Evolutionary conservation across 2,329 filamentous ascomycete genomes (phyloP).

Genomic region (Gyromitra esculenta): DNA sequence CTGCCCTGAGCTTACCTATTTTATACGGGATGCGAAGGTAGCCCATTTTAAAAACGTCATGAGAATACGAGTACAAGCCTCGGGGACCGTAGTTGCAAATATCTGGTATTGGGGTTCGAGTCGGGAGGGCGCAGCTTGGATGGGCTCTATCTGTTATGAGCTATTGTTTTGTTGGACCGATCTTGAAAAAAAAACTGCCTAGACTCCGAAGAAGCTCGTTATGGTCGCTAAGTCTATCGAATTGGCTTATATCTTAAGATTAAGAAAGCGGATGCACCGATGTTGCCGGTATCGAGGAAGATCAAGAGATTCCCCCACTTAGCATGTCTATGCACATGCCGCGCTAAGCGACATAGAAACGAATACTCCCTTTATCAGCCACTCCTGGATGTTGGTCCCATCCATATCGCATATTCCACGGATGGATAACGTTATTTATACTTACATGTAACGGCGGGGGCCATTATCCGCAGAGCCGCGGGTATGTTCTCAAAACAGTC

Average conservation of each 20-base stretch:
- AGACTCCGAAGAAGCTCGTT: neutral
- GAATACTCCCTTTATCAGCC: conserved; percentile 1
- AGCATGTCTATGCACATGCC: conserved; percentile 26
- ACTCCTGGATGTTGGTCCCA: conserved; percentile 9
- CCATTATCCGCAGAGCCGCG: conserved; percentile 25
- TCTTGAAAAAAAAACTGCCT: neutral
- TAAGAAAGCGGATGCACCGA: neutral
- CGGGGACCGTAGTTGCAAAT: neutral
- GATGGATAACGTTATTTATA: conserved; percentile 37
- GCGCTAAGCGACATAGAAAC: neutral
- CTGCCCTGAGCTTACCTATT: no score
- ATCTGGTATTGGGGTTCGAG: neutral
- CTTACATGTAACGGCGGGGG: conserved; percentile 25
- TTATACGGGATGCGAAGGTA: no score
- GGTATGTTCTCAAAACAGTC: neutral
- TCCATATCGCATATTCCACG: conserved; percentile 20
- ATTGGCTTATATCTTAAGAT: neutral
- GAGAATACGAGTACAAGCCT: neutral
- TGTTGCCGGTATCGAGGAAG: neutral
- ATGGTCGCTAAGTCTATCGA: neutral
- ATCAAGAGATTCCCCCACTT: conserved; percentile 3
- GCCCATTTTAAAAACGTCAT: no score
- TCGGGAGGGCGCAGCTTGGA: neutral
- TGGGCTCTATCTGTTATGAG: neutral
- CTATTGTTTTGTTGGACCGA: neutral